Conservation (phyloP, 2,329 filamentous ascomycete species). For the Laburnicola sp. region DNA sequence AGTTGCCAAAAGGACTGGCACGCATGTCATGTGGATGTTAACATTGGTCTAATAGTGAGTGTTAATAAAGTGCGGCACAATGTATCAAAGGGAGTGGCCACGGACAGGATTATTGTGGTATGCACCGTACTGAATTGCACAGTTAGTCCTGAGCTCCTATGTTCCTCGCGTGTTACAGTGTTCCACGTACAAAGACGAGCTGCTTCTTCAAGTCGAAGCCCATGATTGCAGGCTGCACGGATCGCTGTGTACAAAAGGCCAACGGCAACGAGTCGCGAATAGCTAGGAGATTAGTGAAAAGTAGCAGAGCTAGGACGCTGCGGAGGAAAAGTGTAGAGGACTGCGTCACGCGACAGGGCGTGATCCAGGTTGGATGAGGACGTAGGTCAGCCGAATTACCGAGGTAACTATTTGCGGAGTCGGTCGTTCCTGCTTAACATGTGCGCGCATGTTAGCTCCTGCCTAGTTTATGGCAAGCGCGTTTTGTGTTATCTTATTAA, state of each 20-base stretch:
- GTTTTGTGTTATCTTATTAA: not conserved
- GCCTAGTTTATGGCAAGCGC: not conserved
- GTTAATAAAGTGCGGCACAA: constrained; percentile 4
- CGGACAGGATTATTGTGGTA: constrained; percentile 74
- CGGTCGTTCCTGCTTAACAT: constrained; percentile 4
- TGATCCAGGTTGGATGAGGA: not conserved
- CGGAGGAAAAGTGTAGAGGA: not conserved
- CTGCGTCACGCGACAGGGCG: constrained; percentile 1
- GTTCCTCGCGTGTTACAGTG: not conserved
- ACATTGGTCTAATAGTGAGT: constrained; percentile 63
- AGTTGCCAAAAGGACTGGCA: constrained; percentile 72
- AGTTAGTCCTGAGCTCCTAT: not conserved
- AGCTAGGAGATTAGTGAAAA: no score
- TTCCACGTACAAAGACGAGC: constrained; percentile 34
- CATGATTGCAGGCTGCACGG: not conserved
- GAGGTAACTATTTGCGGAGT: not conserved
- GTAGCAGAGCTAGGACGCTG: no score
- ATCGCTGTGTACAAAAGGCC: no score
- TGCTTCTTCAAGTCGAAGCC: constrained; percentile 40
- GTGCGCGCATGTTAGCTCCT: constrained; percentile 4
- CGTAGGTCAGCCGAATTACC: not conserved
- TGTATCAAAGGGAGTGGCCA: constrained; percentile 3
- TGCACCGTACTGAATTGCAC: constrained; percentile 68
- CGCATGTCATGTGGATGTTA: constrained; percentile 76
- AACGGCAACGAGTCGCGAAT: no score